Base-by-base conservation (phyloP, 176 grass and related monocot genomes). In the Aegilops longissima region DNA sequence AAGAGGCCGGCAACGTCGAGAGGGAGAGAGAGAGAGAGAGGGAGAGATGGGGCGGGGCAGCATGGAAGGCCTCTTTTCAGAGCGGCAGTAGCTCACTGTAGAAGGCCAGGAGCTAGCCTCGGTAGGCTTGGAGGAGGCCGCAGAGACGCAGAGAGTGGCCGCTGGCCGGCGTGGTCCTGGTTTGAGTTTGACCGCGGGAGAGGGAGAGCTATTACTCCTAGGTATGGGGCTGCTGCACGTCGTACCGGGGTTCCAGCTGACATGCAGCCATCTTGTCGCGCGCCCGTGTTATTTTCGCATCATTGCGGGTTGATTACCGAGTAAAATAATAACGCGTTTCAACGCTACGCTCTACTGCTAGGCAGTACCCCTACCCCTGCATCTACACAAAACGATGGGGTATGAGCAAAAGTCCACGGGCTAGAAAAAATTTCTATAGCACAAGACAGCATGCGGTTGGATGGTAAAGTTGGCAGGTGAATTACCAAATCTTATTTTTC, bases 241-340 rank as follows among this genome's bases (percentile, higher is more conserved):
- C n/a, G 52, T n/a, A 38, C 54, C 76, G 75, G 75, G 75, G 51
- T 35, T 80, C 34, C 5, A 66, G 38, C 78, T 44, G 61, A 61
- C 23, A 56, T 34, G 31, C 66, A 63, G 61, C 24, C 39, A 6
- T 66, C 36, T 18, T 35, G 68, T 30, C 52, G 35, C 5, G 33
- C 33, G 54, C 0, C 17, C 69, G 31, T 69, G 76, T 85, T 78
- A 85, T 85, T 85, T 77, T 23, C 73, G 45, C n/a, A 85, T 58
- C 31, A 85, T 68, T 78, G 69, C 47, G 10, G 13, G 12, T 13
- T 82, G 31, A 58, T 83, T 70, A 81, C 17, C 2, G 38, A 10
- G 24, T 45, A 30, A 64, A 12, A 81, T 68, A 66, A 81, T 68
- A 4, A 12, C 45, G 2, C 25, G 9, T 31, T 45, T 12, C 9